phyloP scores from a whole-genome alignment of 1,139 yeast species.

The Sugiyamaella novakii region DNA sequence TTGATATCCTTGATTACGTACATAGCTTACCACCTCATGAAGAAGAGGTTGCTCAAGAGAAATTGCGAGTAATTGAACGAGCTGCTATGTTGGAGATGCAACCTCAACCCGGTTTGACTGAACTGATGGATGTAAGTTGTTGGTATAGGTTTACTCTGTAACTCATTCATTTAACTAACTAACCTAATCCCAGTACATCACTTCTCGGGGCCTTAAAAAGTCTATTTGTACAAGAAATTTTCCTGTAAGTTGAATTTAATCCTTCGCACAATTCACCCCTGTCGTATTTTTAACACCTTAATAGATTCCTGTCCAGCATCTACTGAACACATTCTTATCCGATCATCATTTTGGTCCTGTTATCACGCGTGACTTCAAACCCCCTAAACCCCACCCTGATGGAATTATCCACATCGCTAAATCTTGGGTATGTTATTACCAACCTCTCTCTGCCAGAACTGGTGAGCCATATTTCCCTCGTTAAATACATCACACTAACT shows the following conservation, averaged over 20 bases:
- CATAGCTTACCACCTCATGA: conserved; percentile 46
- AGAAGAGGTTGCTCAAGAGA: conserved; percentile 49
- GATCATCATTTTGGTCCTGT: conserved; percentile 50
- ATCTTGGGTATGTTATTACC: conserved; percentile 46
- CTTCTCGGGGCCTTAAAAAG: conserved; percentile 44
- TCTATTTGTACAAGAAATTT: conserved; percentile 65
- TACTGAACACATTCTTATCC: conserved; percentile 49
- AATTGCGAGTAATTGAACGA: conserved; percentile 54
- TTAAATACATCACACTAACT: conserved; percentile 21
- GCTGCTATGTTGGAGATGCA: conserved; percentile 60
- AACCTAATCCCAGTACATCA: conserved; percentile 36
- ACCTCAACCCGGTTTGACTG: conserved; percentile 50
- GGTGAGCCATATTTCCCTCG: too few species aligned
- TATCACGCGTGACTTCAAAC: conserved; percentile 60
- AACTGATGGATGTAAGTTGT: conserved; percentile 38
- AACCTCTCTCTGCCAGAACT: conserved; percentile 10
- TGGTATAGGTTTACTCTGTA: neutral
- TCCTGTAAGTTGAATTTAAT: conserved; percentile 37
- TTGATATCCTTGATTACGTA: conserved; percentile 56
- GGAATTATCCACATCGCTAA: conserved; percentile 58
- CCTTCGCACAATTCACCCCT: too few species aligned
- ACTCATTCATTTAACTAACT: neutral
- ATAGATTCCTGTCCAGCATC: conserved; percentile 52
- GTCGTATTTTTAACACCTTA: too few species aligned
- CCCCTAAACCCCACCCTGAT: conserved; percentile 66